phyloP scores from a whole-genome alignment of 768 basidiomycete genomes.

The Xerocomellus chrysenteron region DNA sequence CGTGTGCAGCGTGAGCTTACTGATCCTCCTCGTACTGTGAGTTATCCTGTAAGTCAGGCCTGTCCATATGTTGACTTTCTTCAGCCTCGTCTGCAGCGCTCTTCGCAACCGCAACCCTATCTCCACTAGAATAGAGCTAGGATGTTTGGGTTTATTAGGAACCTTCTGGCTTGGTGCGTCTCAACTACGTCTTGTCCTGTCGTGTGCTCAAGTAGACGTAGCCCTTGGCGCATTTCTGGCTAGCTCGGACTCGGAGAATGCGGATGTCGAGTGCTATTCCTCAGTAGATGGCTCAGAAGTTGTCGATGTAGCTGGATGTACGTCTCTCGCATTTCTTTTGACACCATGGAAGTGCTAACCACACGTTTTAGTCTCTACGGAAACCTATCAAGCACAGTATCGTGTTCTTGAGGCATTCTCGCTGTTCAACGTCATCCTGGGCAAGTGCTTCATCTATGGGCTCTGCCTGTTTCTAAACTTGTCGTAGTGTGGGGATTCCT shows the following conservation, averaged over 20 bases:
- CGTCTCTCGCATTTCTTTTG: conserved; percentile 31
- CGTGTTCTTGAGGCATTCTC: conserved; percentile 79
- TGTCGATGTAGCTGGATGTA: conserved; percentile 65
- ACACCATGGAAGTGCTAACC: neutral
- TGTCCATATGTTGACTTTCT: conserved; percentile 1
- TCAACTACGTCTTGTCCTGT: neutral
- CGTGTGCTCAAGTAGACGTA: conserved; percentile 30
- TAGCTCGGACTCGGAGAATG: conserved; percentile 73
- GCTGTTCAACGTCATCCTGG: conserved; percentile 69
- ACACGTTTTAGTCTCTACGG: conserved; percentile 62
- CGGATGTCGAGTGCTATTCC: conserved; percentile 81
- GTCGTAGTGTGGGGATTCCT: conserved; percentile 49
- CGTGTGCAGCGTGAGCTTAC: conserved; percentile 66
- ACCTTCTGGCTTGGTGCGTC: conserved; percentile 76
- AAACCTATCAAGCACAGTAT: conserved; percentile 88
- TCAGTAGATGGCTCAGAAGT: conserved; percentile 50
- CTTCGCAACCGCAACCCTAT: conserved; percentile 72
- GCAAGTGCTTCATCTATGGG: conserved; percentile 39
- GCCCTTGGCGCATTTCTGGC: conserved; percentile 73
- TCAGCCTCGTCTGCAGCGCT: conserved; percentile 63
- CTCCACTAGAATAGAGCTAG: conserved; percentile 73
- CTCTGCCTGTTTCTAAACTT: conserved; percentile 7
- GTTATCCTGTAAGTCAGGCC: conserved; percentile 26
- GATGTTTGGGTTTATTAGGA: conserved; percentile 66
- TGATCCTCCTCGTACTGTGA: conserved; percentile 67